Percentiles rank a stretch among this genome's conserved stretches.
phyloP scores from a whole-genome alignment of 139 green algal species.

The Zygnema circumcarinatum region DNA sequence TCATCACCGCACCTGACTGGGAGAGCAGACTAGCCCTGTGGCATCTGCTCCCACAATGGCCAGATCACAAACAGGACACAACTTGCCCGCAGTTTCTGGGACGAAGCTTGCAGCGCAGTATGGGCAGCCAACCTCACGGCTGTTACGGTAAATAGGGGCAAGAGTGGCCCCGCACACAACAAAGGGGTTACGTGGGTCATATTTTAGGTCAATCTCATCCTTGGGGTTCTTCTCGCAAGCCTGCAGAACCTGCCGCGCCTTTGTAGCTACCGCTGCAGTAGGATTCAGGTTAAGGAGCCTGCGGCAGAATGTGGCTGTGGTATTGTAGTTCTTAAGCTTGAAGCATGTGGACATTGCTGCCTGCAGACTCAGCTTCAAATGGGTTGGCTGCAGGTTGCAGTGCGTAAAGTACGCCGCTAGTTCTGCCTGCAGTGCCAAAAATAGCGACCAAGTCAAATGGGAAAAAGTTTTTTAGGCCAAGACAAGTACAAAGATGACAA shows the following conservation, averaged over 20 bases:
- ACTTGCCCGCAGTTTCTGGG: conserved; percentile 80
- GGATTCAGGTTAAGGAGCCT: conserved; percentile 95
- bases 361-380: conserved; percentile 85
- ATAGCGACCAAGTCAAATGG: not conserved
- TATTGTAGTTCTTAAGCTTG: conserved; percentile 95
- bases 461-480: not conserved
- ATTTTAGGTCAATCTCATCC: conserved; percentile 89
- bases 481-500: too few relatives aligned
- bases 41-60: conserved; percentile 84
- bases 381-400: conserved; percentile 83
- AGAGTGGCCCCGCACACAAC: conserved; percentile 93
- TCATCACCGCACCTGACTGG: conserved; percentile 57
- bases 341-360: conserved; percentile 93
- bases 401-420: conserved; percentile 99
- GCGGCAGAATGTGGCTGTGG: conserved; percentile 87
- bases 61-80: conserved; percentile 87
- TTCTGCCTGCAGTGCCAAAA: conserved; percentile 73
- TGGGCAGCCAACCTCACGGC: conserved; percentile 77
- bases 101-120: conserved; percentile 90
- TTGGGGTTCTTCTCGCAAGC: conserved; percentile 90
- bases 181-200: conserved; percentile 98
- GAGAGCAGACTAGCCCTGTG: conserved; percentile 72
- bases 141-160: conserved; percentile 93
- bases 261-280: conserved; percentile 79
- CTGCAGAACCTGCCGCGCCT: conserved; percentile 87